These are phyloP conservation scores for Tylopilus sp. DNA, from an alignment of 768 basidiomycete species.

Conservation along the genomic window DNA sequence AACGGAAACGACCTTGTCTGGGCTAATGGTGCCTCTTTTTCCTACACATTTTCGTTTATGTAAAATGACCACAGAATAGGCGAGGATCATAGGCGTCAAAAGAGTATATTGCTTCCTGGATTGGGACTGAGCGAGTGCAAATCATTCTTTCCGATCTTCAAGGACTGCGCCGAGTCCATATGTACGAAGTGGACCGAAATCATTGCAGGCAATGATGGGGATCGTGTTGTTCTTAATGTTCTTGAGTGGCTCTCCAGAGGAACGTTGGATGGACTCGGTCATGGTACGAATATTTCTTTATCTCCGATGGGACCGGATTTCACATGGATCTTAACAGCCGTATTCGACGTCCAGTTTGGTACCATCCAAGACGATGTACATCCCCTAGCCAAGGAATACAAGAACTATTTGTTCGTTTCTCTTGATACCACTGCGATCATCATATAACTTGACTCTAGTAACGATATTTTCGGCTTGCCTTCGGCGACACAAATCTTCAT, in stretches of 20 bases:
- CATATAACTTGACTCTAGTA: background rate
- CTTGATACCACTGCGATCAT: too few relatives aligned
- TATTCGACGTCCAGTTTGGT: conserved; percentile 39
- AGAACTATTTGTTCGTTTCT: conserved; percentile 6
- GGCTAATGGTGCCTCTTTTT: conserved; percentile 33
- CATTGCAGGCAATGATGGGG: background rate
- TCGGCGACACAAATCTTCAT: conserved; percentile 8
- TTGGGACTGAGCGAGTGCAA: conserved; percentile 49
- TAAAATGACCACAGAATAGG: conserved; percentile 16
- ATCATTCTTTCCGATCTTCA: conserved; percentile 49
- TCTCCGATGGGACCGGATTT: too few relatives aligned
- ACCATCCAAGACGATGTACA: background rate
- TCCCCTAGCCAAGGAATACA: conserved; percentile 5
- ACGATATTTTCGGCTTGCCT: conserved; percentile 10
- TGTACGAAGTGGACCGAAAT: conserved; percentile 18
- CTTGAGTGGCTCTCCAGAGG: conserved; percentile 35
- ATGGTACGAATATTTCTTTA: conserved; percentile 29
- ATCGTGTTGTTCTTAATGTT: conserved; percentile 17
- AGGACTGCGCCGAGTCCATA: conserved; percentile 26
- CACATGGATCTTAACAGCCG: conserved; percentile 28
- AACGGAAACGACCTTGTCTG: conserved; percentile 36
- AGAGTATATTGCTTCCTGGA: conserved; percentile 53
- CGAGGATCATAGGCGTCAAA: conserved; percentile 47
- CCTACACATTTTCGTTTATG: conserved; percentile 8
- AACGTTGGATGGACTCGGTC: conserved; percentile 48